Evolutionary conservation across 257 asterid species (phyloP).

Genomic region (Solanum appendiculatum): DNA sequence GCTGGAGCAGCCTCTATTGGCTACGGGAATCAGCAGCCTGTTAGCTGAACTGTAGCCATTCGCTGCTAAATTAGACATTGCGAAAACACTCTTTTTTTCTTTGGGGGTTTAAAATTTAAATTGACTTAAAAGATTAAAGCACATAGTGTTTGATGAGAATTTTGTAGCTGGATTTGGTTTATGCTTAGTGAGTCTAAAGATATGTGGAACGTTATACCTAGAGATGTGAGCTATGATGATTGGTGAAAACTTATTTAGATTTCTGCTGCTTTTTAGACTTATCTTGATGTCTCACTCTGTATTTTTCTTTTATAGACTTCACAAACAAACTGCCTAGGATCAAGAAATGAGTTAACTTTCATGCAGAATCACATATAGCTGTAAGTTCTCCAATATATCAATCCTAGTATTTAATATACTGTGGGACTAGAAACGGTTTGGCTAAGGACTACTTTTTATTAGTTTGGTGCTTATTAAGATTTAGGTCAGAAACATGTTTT

Average conservation of each 20-base stretch:
- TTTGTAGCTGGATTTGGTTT: background rate
- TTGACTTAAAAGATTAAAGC: slow-evolving; percentile 1
- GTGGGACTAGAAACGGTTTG: background rate
- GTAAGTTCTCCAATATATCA: background rate
- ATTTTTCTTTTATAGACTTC: background rate
- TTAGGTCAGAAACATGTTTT: background rate
- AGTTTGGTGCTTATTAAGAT: background rate
- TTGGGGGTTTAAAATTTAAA: slow-evolving; percentile 23
- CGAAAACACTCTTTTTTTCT: slow-evolving; percentile 7
- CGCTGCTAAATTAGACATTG: slow-evolving; percentile 10
- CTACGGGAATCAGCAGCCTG: slow-evolving; percentile 61
- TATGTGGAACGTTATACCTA: background rate
- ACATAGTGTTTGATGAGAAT: background rate
- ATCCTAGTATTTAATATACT: background rate
- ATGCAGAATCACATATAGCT: background rate
- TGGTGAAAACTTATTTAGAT: background rate
- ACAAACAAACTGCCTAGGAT: background rate
- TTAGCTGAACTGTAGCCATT: slow-evolving; percentile 28
- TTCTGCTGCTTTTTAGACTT: background rate
- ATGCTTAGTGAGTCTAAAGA: background rate
- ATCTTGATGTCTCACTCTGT: background rate
- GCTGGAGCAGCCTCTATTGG: slow-evolving; percentile 54
- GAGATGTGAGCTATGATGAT: background rate
- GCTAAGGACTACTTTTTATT: background rate
- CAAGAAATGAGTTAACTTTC: background rate